Percentiles rank a stretch among this genome's conserved stretches.
Conservation (phyloP, 202 grass and related monocot species). For the Brachypodium distachyon region DNA sequence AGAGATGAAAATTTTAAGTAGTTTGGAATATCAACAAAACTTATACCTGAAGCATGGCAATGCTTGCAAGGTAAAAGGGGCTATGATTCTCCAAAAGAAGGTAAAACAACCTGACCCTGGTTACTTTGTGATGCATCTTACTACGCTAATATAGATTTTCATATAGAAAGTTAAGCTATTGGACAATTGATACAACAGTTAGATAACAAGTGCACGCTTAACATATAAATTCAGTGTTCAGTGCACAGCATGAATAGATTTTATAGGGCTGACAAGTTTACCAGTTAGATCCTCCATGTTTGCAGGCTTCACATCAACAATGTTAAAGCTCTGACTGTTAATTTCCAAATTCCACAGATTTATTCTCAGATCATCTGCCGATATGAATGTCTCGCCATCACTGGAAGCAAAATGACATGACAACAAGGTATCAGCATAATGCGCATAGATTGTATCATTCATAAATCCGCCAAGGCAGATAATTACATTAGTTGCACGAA, state of each 20-base stretch:
- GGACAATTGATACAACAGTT: background rate
- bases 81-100: background rate
- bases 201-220: constrained; percentile 10
- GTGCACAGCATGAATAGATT: background rate
- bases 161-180: background rate
- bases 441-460: background rate
- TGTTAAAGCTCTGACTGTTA: constrained; percentile 84
- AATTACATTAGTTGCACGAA: constrained; percentile 1
- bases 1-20: background rate
- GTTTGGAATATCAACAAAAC: background rate
- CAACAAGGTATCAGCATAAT: constrained; percentile 3
- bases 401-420: constrained; percentile 31
- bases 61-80: background rate
- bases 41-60: background rate
- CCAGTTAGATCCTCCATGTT: constrained; percentile 86
- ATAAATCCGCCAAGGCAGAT: background rate
- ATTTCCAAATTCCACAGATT: constrained; percentile 92
- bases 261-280: constrained; percentile 14
- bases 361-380: constrained; percentile 80
- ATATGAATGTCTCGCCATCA: constrained; percentile 83
- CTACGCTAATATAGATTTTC: background rate
- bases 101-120: background rate
- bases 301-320: constrained; percentile 77
- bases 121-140: constrained; percentile 1
- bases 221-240: background rate